These are phyloP conservation scores for Aurantiochytrium sp. DNA, from an alignment of 108 stramenopile species.

Conservation along the genomic window DNA sequence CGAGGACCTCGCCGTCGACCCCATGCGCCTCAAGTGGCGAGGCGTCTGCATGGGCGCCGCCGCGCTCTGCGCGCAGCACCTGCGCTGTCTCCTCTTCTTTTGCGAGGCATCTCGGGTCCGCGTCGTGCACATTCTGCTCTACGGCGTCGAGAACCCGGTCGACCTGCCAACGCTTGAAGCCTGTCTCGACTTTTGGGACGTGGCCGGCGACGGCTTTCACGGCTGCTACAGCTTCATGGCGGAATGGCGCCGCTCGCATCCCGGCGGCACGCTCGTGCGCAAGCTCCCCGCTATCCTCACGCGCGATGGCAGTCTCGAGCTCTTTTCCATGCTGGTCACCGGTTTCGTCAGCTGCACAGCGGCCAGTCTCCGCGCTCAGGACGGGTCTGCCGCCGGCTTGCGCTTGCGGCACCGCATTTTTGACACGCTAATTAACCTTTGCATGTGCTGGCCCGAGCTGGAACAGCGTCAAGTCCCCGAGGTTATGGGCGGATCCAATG, in stretches of 20 bases:
- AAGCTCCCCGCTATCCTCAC: not conserved
- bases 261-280: not conserved
- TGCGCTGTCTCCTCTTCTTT: not conserved
- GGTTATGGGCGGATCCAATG: not conserved
- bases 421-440: not conserved
- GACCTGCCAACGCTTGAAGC: not conserved
- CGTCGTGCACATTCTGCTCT: not conserved
- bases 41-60: not conserved
- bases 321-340: not conserved
- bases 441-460: not conserved
- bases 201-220: not conserved
- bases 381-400: not conserved
- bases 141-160: slow-evolving; percentile 10
- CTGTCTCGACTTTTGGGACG: slow-evolving; percentile 25
- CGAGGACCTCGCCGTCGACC: not conserved
- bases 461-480: not conserved
- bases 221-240: not conserved
- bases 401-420: not conserved
- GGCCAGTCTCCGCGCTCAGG: not conserved
- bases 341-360: slow-evolving; percentile 12
- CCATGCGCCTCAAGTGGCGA: not conserved
- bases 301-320: not conserved
- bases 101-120: not conserved
- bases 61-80: not conserved
- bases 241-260: not conserved